Percentiles rank a stretch among this genome's conserved stretches.
Evolutionary conservation across 495 filamentous ascomycete genomes (phyloP).

Genomic region (Penicillium steckii): DNA sequence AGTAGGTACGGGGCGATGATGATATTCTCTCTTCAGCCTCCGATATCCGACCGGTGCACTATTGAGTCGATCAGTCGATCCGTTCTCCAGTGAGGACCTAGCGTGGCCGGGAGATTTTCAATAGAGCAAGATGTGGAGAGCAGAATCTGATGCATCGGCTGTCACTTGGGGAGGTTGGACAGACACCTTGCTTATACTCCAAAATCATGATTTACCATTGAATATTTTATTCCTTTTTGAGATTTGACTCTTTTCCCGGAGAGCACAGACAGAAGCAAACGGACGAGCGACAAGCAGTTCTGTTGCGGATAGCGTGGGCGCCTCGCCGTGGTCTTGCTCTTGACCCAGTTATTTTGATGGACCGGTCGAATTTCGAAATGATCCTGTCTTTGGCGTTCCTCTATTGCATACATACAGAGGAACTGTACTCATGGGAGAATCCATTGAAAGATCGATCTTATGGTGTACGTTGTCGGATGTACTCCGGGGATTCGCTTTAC

Average conservation of each 20-base stretch:
- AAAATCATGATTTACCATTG: background rate
- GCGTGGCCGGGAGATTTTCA: constrained; percentile 18
- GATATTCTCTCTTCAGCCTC: background rate
- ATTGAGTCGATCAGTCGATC: constrained; percentile 11
- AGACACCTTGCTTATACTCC: constrained; percentile 10
- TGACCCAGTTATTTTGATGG: background rate
- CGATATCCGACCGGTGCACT: background rate
- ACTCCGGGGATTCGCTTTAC: background rate
- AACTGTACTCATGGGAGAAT: background rate
- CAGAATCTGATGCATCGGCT: background rate
- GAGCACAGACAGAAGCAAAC: background rate
- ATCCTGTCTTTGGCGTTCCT: background rate
- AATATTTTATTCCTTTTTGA: background rate
- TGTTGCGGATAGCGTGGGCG: background rate
- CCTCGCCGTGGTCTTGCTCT: background rate
- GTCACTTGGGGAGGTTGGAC: background rate
- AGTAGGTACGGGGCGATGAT: no score
- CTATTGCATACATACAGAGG: background rate
- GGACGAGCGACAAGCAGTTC: background rate
- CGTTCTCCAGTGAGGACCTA: constrained; percentile 4
- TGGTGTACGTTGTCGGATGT: background rate
- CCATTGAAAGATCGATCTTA: background rate
- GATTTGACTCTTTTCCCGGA: background rate
- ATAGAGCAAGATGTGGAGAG: constrained; percentile 9
- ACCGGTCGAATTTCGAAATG: background rate